A percentile compares a stretch with the other conserved stretches of the same genome.
Conservation (phyloP, 768 basidiomycete genomes). For the Albatrellus ellisii region DNA sequence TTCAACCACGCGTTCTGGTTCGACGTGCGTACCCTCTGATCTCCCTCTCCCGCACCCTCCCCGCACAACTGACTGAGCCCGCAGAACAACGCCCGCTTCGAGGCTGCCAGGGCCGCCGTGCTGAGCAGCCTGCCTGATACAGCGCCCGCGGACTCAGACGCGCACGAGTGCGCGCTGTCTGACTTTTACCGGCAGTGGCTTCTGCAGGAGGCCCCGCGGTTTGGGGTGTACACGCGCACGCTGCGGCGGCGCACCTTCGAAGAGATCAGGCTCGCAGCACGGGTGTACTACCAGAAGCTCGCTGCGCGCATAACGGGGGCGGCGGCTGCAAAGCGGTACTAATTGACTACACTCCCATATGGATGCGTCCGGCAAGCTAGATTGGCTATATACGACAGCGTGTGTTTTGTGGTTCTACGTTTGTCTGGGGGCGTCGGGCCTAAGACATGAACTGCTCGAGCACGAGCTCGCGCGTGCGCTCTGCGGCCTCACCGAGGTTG, state of each 20-base stretch:
- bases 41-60: not conserved
- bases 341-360: not conserved
- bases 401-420: too few species aligned
- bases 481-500: slow-evolving; percentile 46
- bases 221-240: slow-evolving; percentile 47
- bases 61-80: not conserved
- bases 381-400: not conserved
- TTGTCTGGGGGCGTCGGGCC: too few species aligned
- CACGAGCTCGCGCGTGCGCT: slow-evolving; percentile 51
- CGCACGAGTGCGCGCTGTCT: slow-evolving; percentile 58
- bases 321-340: not conserved
- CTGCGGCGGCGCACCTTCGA: slow-evolving; percentile 53
- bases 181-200: slow-evolving; percentile 69
- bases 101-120: slow-evolving; percentile 48
- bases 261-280: slow-evolving; percentile 43
- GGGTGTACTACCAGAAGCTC: slow-evolving; percentile 32
- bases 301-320: slow-evolving; percentile 15
- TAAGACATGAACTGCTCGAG: slow-evolving; percentile 33
- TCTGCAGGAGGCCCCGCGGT: slow-evolving; percentile 45
- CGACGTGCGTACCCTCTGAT: slow-evolving; percentile 67
- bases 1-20: slow-evolving; percentile 75
- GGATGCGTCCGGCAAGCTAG: not conserved
- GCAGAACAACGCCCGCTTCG: slow-evolving; percentile 78
- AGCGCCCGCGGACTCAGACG: slow-evolving; percentile 32
- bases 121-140: slow-evolving; percentile 41